Percentiles rank a stretch among this genome's conserved stretches.
Evolutionary conservation across 2,329 filamentous ascomycete genomes (phyloP).

Genomic region (Aspergillus niger): DNA sequence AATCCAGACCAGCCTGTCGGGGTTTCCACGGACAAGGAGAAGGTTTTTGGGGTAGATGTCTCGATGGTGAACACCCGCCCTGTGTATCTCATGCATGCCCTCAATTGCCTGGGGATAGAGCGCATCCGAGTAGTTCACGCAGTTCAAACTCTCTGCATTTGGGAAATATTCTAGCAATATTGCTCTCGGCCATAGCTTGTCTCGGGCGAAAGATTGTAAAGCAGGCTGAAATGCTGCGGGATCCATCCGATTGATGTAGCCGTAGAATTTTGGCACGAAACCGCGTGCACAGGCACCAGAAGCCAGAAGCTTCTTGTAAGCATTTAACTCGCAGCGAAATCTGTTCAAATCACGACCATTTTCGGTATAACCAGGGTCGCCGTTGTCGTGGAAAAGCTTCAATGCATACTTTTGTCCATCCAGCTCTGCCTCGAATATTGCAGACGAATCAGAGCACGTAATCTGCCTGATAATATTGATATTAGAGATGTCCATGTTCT

Average conservation of each 20-base stretch:
- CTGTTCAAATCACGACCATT: constrained; percentile 24
- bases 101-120: constrained; percentile 20
- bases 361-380: constrained; percentile 18
- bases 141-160: constrained; percentile 23
- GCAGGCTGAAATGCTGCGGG: constrained; percentile 12
- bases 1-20: constrained; percentile 25
- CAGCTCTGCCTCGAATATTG: too few relatives aligned
- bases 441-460: too few relatives aligned
- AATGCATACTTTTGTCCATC: too few relatives aligned
- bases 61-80: constrained; percentile 22
- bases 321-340: constrained; percentile 24
- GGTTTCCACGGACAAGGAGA: constrained; percentile 22
- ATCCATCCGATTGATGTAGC: constrained; percentile 15
- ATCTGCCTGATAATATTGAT: too few relatives aligned
- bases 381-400: constrained; percentile 16
- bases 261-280: constrained; percentile 18
- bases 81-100: constrained; percentile 25
- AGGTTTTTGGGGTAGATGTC: constrained; percentile 28
- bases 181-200: constrained; percentile 23
- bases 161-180: constrained; percentile 33
- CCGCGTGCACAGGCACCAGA: constrained; percentile 7
- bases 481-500: too few relatives aligned
- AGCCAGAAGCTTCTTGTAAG: constrained; percentile 19
- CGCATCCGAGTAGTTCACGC: constrained; percentile 23
- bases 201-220: constrained; percentile 14